Conservation (phyloP, 2,329 filamentous ascomycete genomes). For the Ilyonectria mors-panacis region DNA sequence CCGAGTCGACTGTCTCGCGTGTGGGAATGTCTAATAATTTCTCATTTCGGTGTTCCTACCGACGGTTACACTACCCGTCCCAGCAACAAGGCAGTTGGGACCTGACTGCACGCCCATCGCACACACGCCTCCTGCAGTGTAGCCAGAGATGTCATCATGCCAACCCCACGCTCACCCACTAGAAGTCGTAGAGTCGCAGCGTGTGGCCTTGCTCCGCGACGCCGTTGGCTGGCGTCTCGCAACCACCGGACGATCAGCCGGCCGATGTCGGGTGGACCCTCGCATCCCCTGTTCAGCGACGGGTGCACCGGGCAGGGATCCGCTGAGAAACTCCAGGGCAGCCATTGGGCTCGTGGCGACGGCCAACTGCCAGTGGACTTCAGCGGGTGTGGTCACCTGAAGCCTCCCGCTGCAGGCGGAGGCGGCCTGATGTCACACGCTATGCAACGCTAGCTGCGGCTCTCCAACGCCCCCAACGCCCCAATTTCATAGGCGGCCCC, state of each 20-base stretch:
- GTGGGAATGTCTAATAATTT: neutral
- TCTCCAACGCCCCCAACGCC: neutral
- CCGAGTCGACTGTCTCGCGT: neutral
- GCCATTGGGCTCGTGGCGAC: neutral
- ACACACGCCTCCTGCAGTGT: neutral
- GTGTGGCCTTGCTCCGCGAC: constrained; percentile 2
- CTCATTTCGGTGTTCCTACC: neutral
- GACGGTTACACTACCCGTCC: neutral
- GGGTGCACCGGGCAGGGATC: neutral
- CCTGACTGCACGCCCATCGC: neutral
- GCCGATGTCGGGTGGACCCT: constrained; percentile 17
- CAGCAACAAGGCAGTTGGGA: neutral
- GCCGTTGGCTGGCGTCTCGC: constrained; percentile 5
- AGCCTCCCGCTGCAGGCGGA: neutral
- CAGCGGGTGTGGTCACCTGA: constrained; percentile 11
- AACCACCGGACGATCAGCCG: neutral
- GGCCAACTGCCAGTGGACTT: neutral
- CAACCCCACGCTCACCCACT: neutral
- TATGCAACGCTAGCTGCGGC: constrained; percentile 4
- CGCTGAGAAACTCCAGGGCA: neutral
- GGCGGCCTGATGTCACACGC: constrained; percentile 4
- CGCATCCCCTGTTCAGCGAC: neutral
- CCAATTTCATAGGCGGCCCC: neutral
- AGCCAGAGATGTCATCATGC: neutral
- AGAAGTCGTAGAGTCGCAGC: neutral